A percentile compares a stretch with the other conserved stretches of the same genome.
Evolutionary conservation across 2,329 filamentous ascomycete species (phyloP).

Genomic region (Dactylella cylindrospora): DNA sequence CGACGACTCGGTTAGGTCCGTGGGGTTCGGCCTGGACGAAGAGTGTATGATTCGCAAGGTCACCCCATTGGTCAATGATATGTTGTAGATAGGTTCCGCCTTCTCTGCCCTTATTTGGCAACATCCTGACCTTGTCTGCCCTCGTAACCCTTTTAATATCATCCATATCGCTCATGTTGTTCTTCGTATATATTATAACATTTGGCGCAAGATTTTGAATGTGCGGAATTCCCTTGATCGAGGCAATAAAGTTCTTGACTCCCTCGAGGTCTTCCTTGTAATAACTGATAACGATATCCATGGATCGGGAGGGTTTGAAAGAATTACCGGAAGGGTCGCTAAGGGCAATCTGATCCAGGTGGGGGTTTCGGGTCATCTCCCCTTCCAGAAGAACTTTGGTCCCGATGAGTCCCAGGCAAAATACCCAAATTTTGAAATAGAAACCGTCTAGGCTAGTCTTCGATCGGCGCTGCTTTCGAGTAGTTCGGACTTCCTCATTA

Average conservation of each 20-base stretch:
- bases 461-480: background rate
- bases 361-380: background rate
- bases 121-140: slow-evolving; percentile 45
- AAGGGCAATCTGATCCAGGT: background rate
- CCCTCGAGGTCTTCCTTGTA: slow-evolving; percentile 44
- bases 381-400: slow-evolving; percentile 12
- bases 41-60: slow-evolving; percentile 55
- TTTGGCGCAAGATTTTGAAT: slow-evolving; percentile 36
- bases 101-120: slow-evolving; percentile 55
- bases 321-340: background rate
- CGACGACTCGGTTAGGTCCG: slow-evolving; percentile 52
- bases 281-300: slow-evolving; percentile 48
- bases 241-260: slow-evolving; percentile 30
- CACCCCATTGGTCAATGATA: slow-evolving; percentile 54
- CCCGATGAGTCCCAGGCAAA: slow-evolving; percentile 19
- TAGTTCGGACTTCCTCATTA: background rate
- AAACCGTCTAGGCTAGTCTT: background rate
- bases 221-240: slow-evolving; percentile 27
- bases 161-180: slow-evolving; percentile 28
- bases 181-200: slow-evolving; percentile 47
- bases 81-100: slow-evolving; percentile 57
- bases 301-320: slow-evolving; percentile 1
- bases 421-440: slow-evolving; percentile 17
- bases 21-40: slow-evolving; percentile 57
- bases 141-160: slow-evolving; percentile 19